Evolutionary conservation across 148 eudicot genomes (phyloP), one percentile per base, ranked within the genome.

Genomic region (Nyssa sinensis): DNA sequence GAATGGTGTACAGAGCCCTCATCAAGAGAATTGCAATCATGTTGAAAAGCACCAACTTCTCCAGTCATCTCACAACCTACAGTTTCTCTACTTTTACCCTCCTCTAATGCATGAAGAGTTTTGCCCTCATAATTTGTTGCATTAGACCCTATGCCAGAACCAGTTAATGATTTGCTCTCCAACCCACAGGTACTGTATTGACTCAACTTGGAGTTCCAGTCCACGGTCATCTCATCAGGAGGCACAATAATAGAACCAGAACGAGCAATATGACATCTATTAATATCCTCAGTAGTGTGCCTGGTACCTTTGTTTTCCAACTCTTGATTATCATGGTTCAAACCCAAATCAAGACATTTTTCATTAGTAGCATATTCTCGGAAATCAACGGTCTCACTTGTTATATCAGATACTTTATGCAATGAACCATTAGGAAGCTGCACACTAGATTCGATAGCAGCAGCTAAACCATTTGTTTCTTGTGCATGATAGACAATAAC

Each of bases 341-440:
- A 60, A 66, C 24, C 66, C 32, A 67, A 69, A 61, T 27, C 37
- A 29, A 44, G 31, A 62, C 31, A 28, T 6, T 41, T 67, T 74
- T 69, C 83, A 72, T 57, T 76, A 34, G 72, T 58, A 31, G 75
- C 63, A 47, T 78, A 69, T 65, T 78, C 86, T 28, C 69, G 79
- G 76, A 66, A 53, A 67, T 62, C 62, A 13, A 71, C 69, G 31
- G 80, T 77, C 61, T 49, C 80, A 60, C 79, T 60, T 29, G 78
- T 79, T 64, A 78, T 69, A 71, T 81, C 76, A 34, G 78, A 74
- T 69, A 64, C 53, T 31, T 64, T 84, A 64, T 77, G 53, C 23
- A 29, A 39, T 14, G 25, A 60, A 27, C 37, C 75, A 61, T 61
- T 23, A 25, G 25, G 57, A 59, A 41, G 57, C 31, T 62, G 67